Evolutionary conservation across 495 filamentous ascomycete species (phyloP).

Genomic region (Aspergillus haitiensis): DNA sequence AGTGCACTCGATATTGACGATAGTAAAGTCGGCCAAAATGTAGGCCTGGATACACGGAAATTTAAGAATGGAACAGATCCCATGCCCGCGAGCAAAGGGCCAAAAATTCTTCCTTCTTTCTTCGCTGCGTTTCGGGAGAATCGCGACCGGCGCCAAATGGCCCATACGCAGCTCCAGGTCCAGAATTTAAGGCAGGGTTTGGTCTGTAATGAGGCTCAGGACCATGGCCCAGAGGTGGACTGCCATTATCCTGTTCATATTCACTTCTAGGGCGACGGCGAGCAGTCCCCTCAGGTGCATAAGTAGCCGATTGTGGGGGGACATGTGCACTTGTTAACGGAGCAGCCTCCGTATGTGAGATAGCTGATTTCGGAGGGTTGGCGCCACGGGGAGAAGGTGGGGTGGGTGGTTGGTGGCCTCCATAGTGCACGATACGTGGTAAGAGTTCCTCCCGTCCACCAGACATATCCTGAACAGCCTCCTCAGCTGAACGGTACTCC

Average conservation of each 20-base stretch:
- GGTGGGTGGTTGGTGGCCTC: constrained; percentile 83
- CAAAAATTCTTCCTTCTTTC: constrained; percentile 95
- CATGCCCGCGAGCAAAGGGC: constrained; percentile 83
- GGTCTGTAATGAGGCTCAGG: constrained; percentile 45
- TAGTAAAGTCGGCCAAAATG: background rate
- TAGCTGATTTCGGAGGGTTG: constrained; percentile 39
- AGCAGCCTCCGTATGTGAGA: constrained; percentile 32
- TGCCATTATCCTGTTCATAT: constrained; percentile 78
- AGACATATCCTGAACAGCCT: constrained; percentile 84
- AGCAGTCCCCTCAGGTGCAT: constrained; percentile 48
- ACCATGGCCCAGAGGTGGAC: constrained; percentile 46
- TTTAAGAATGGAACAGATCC: constrained; percentile 95
- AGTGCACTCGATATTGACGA: background rate
- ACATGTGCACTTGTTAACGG: constrained; percentile 25
- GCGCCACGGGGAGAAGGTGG: constrained; percentile 74
- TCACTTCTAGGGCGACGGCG: constrained; percentile 79
- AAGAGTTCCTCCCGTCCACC: constrained; percentile 89
- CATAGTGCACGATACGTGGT: constrained; percentile 93
- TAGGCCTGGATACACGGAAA: background rate
- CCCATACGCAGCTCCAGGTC: constrained; percentile 56
- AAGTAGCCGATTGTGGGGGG: constrained; percentile 27
- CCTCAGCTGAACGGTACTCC: constrained; percentile 94
- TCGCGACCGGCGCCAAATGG: constrained; percentile 77
- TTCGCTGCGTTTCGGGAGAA: constrained; percentile 76
- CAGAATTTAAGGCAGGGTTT: constrained; percentile 70